Conservation (phyloP, 371 early-diverging fungal genomes). For the Conidiobolus incongruus region DNA sequence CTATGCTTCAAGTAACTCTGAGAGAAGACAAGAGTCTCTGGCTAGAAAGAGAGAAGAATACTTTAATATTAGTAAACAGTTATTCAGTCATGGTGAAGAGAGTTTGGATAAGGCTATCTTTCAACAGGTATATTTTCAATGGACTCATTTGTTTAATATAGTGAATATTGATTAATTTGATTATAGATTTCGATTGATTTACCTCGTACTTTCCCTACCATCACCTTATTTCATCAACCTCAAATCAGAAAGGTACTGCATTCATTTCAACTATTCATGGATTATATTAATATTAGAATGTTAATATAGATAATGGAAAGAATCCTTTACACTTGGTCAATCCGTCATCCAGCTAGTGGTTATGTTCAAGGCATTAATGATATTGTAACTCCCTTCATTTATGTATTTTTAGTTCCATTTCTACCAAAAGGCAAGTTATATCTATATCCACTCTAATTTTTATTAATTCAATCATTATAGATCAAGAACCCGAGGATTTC, state of each 20-base stretch:
- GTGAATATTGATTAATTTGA: too few relatives aligned
- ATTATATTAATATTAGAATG: neutral
- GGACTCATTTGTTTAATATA: neutral
- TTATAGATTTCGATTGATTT: constrained; percentile 77
- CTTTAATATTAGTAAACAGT: constrained; percentile 49
- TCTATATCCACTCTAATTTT: neutral
- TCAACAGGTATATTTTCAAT: constrained; percentile 44
- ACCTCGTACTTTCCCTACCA: constrained; percentile 68
- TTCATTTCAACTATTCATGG: neutral
- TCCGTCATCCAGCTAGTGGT: constrained; percentile 92
- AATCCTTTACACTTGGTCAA: constrained; percentile 91
- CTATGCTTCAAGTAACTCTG: constrained; percentile 68
- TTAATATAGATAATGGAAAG: constrained; percentile 51
- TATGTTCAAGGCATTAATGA: constrained; percentile 99
- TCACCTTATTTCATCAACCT: constrained; percentile 56
- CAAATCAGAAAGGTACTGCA: constrained; percentile 48
- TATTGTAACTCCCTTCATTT: constrained; percentile 84
- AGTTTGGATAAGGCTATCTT: constrained; percentile 63
- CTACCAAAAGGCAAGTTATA: constrained; percentile 13
- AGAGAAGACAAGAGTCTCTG: constrained; percentile 53
- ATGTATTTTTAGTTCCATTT: constrained; percentile 61
- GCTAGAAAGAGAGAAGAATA: constrained; percentile 79
- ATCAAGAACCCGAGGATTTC: constrained; percentile 28
- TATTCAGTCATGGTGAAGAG: constrained; percentile 53
- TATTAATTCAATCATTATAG: constrained; percentile 17